Percentiles rank a stretch among this genome's conserved stretches.
Conservation (phyloP, 768 basidiomycete genomes). For the Zangia roseola region DNA sequence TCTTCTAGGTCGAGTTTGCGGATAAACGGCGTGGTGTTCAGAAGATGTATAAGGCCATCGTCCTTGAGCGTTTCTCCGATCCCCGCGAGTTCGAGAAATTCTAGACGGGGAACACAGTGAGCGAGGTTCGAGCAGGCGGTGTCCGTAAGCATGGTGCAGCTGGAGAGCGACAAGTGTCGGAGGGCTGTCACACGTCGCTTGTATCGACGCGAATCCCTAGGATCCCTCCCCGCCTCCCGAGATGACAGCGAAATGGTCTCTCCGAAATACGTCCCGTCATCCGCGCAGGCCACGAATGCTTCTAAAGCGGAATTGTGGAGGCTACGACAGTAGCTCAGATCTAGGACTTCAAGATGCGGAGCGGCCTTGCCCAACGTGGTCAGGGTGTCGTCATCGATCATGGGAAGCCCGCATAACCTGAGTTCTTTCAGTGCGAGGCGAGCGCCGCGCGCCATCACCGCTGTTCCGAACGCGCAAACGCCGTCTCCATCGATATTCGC, state of each 20-base stretch:
- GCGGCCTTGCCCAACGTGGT: slow-evolving; percentile 63
- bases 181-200: slow-evolving; percentile 65
- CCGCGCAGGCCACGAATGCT: slow-evolving; percentile 60
- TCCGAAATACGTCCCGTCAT: slow-evolving; percentile 23
- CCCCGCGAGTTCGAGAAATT: slow-evolving; percentile 76
- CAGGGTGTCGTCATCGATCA: slow-evolving; percentile 61
- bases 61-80: slow-evolving; percentile 69
- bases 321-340: slow-evolving; percentile 70
- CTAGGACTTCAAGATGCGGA: slow-evolving; percentile 74
- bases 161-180: slow-evolving; percentile 72
- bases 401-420: slow-evolving; percentile 64
- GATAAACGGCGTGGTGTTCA: slow-evolving; percentile 68
- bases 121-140: slow-evolving; percentile 72
- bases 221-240: slow-evolving; percentile 63
- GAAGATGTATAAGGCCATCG: slow-evolving; percentile 68
- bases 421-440: slow-evolving; percentile 59
- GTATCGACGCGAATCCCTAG: slow-evolving; percentile 46
- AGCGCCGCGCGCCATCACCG: slow-evolving; percentile 45
- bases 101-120: slow-evolving; percentile 65
- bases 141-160: slow-evolving; percentile 71
- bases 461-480: slow-evolving; percentile 46
- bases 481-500: slow-evolving; percentile 64
- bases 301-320: slow-evolving; percentile 76
- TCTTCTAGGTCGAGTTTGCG: slow-evolving; percentile 85
- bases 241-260: slow-evolving; percentile 54